A percentile compares a stretch with the other conserved stretches of the same genome.
Evolutionary conservation across 2,329 filamentous ascomycete species (phyloP).

Genomic region (Fusarium circinatum): DNA sequence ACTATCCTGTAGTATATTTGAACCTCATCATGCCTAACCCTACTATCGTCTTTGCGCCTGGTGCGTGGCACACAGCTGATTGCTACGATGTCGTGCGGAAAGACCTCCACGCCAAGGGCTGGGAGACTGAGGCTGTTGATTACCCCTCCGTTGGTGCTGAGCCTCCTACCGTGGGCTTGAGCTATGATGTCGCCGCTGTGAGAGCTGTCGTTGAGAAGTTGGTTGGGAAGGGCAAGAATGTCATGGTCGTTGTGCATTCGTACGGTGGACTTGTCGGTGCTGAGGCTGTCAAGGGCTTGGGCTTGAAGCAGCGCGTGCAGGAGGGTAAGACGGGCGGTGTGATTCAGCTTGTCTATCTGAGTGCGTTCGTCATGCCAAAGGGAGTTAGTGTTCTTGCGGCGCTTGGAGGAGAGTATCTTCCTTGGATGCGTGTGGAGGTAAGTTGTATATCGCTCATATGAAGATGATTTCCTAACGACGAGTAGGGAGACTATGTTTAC

Average conservation of each 20-base stretch:
- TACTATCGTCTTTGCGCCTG: slow-evolving; percentile 11
- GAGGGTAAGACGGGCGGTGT: slow-evolving; percentile 13
- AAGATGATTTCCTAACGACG: fast-evolving
- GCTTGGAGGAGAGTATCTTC: slow-evolving; percentile 9
- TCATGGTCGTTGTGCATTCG: slow-evolving; percentile 15
- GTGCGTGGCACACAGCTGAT: slow-evolving; percentile 12
- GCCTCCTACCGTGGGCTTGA: slow-evolving; percentile 3
- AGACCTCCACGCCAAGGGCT: background rate
- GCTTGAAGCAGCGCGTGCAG: slow-evolving; percentile 4
- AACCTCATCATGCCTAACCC: slow-evolving; percentile 1
- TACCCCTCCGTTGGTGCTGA: slow-evolving; percentile 18
- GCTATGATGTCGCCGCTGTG: background rate
- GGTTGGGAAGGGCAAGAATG: background rate
- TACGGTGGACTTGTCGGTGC: slow-evolving; percentile 14
- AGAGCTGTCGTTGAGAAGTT: background rate
- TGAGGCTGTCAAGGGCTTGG: background rate
- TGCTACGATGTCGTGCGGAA: slow-evolving; percentile 10
- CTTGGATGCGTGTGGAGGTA: slow-evolving; percentile 18
- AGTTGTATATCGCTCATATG: background rate
- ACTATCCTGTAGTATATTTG: background rate
- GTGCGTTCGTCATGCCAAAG: slow-evolving; percentile 1
- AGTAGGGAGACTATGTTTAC: slow-evolving; percentile 8
- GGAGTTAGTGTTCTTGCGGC: background rate
- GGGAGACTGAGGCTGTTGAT: slow-evolving; percentile 8
- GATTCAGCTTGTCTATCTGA: slow-evolving; percentile 5